Conservation (phyloP, 2,329 filamentous ascomycete genomes). For the Trichoderma simmonsii region DNA sequence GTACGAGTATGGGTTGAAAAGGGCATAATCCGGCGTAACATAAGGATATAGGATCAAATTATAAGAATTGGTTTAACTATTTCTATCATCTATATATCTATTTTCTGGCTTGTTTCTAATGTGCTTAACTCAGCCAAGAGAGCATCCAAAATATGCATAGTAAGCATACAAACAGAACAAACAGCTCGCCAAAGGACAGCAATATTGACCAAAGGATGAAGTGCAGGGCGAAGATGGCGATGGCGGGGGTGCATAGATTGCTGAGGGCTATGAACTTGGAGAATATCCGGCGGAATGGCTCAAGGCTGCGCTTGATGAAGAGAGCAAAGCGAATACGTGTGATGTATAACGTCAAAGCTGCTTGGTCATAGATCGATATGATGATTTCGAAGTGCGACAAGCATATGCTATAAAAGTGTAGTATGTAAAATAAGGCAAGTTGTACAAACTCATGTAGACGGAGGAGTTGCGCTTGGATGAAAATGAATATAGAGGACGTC, state of each 20-base stretch:
- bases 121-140: neutral
- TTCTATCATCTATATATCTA: neutral
- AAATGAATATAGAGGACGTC: neutral
- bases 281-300: neutral
- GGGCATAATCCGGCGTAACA: neutral
- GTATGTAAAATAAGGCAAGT: neutral
- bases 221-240: neutral
- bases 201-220: neutral
- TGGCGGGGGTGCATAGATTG: neutral
- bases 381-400: neutral
- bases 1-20: neutral
- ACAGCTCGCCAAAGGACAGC: neutral
- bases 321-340: neutral
- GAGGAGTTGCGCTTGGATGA: neutral
- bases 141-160: neutral
- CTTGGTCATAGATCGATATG: neutral
- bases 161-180: neutral
- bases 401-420: neutral
- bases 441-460: neutral
- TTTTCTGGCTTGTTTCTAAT: neutral
- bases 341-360: neutral
- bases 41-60: neutral
- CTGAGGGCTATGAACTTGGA: neutral
- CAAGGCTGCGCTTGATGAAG: neutral
- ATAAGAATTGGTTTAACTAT: neutral